Evolutionary conservation across 148 eudicot species (phyloP), one percentile per base, ranked within the genome.

Genomic region (Amaranthus cruentus): DNA sequence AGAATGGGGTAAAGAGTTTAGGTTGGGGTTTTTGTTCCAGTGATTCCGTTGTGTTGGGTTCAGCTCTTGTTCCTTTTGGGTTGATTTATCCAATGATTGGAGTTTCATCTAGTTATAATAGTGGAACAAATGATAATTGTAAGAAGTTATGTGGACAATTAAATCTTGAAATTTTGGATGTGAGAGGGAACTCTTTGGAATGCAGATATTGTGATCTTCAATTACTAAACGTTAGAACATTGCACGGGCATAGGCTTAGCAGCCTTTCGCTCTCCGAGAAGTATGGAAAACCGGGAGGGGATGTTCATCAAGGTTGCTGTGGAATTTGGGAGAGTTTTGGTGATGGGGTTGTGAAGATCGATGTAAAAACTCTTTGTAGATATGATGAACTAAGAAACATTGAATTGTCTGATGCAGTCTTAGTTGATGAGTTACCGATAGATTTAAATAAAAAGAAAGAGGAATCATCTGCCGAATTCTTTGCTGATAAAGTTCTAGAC

Each of bases 181-280:
- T 86, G 57, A 85, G 77, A 68, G 97, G 90, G 68, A 81, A 80
- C 59, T 91, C 98, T 63, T 77, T 94, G 75, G 90, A 84, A 67
- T 87, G 96, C 78, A 90, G 84, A 69, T 91, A 72, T 53, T 90
- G 93, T 84, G 90, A 91, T 85, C 86, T 94, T 70, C 91, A 94
- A 79, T 69, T 94, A 78, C 75, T 88, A 74, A 74, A 73, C 47
- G 59, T 87, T 68, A 83, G 76, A 67, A 72, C 59, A 62, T 73
- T 68, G 12, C 70, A 65, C 62, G 55, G 56, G 64, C 54, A 18
- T 47, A 75, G 72, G 66, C 70, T 79, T 44, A 50, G 67, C 47
- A 83, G 79, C 48, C 46, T 81, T 71, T 49, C 73, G 43, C 70
- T 52, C 51, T 9, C 44, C 2, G 73, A 73, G 66, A 85, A 83